Conservation (phyloP, 2,329 filamentous ascomycete species). For the Ascochyta fabae region DNA sequence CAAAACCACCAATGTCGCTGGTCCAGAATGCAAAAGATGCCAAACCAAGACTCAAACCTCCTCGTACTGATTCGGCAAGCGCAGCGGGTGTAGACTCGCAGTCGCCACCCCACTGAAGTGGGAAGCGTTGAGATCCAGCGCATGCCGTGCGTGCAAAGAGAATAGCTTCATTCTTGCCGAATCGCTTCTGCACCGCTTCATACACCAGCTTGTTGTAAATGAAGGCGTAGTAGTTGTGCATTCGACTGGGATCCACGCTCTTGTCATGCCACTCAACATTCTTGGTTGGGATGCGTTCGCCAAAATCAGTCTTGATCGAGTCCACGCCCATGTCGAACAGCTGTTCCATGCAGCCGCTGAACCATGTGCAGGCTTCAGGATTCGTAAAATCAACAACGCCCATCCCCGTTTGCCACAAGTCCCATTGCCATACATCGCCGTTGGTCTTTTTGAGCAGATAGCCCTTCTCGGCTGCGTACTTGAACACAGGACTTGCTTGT, state of each 20-base stretch:
- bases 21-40: conserved; percentile 73
- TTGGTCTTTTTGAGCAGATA: conserved; percentile 73
- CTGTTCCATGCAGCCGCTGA: conserved; percentile 63
- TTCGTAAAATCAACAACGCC: conserved; percentile 77
- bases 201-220: conserved; percentile 75
- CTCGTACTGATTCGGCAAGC: conserved; percentile 73
- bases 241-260: conserved; percentile 65
- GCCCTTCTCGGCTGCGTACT: conserved; percentile 67
- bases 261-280: conserved; percentile 70
- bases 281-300: conserved; percentile 71
- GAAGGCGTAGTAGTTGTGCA: conserved; percentile 82
- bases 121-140: conserved; percentile 73
- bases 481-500: conserved; percentile 71
- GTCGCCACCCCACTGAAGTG: conserved; percentile 72
- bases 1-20: conserved; percentile 75
- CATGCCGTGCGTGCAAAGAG: conserved; percentile 73
- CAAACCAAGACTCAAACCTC: conserved; percentile 68
- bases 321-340: conserved; percentile 75
- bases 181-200: conserved; percentile 63
- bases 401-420: conserved; percentile 80
- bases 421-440: conserved; percentile 77
- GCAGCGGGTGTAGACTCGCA: conserved; percentile 76
- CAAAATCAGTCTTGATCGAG: conserved; percentile 78
- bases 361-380: conserved; percentile 71
- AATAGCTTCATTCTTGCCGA: conserved; percentile 62